These are phyloP conservation scores for Patellifolia procumbens DNA, from an alignment of 179 eudicot species.

Conservation along the genomic window DNA sequence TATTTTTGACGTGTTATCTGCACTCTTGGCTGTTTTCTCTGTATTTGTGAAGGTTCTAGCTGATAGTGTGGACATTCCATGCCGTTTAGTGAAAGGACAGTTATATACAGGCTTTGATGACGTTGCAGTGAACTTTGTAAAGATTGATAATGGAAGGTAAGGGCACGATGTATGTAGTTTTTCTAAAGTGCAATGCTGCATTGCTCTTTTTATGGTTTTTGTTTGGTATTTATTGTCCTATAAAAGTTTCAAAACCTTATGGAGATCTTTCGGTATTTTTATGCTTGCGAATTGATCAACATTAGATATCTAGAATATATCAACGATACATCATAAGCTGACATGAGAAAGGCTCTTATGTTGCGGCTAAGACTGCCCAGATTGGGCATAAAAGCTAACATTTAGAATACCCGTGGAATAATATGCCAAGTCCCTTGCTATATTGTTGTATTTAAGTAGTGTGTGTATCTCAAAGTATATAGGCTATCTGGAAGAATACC, in stretches of 20 bases:
- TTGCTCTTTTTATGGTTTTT: slow-evolving; percentile 15
- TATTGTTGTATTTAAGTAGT: background rate
- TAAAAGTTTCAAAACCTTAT: background rate
- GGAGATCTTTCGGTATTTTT: background rate
- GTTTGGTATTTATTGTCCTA: background rate
- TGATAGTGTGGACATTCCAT: slow-evolving; percentile 83
- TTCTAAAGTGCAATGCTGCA: slow-evolving; percentile 11
- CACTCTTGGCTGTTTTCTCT: slow-evolving; percentile 14
- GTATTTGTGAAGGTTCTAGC: slow-evolving; percentile 77
- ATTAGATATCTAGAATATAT: background rate
- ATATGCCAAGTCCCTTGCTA: background rate
- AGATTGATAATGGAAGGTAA: slow-evolving; percentile 80
- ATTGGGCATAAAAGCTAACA: background rate
- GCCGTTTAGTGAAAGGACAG: slow-evolving; percentile 86
- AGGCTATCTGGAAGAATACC: background rate
- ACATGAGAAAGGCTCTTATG: background rate
- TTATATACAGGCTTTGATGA: slow-evolving; percentile 85
- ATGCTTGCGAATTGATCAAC: background rate
- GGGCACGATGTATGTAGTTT: slow-evolving; percentile 12
- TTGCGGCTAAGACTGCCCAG: background rate
- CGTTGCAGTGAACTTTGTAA: slow-evolving; percentile 84
- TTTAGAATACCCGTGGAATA: background rate
- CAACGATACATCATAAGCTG: background rate
- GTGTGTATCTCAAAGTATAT: background rate
- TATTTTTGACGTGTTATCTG: slow-evolving; percentile 15